Percentiles rank a stretch among this genome's conserved stretches.
Conservation (phyloP, 495 filamentous ascomycete species). For the Halenospora varia region DNA sequence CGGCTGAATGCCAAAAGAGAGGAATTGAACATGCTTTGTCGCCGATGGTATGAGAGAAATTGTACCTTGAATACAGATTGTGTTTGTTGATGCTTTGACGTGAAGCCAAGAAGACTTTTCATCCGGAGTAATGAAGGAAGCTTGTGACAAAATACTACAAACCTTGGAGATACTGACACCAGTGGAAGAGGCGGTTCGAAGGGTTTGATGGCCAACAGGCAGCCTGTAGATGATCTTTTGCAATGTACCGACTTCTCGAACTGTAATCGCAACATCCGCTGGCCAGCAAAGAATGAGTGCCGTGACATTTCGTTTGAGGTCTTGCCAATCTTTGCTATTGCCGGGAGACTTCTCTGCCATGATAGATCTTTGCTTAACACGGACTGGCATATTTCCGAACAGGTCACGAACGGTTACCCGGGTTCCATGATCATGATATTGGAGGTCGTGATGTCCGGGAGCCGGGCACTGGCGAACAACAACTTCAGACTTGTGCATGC, state of each 20-base stretch:
- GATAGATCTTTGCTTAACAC: slow-evolving; percentile 75
- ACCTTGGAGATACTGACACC: slow-evolving; percentile 32
- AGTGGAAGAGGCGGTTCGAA: background rate
- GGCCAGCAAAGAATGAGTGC: slow-evolving; percentile 66
- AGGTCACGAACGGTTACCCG: slow-evolving; percentile 77
- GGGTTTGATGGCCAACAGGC: background rate
- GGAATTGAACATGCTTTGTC: slow-evolving; percentile 71
- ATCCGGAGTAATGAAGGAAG: slow-evolving; percentile 50
- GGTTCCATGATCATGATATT: slow-evolving; percentile 64
- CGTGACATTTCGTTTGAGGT: slow-evolving; percentile 53
- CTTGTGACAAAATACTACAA: slow-evolving; percentile 58
- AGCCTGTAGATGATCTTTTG: slow-evolving; percentile 12
- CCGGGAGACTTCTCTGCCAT: slow-evolving; percentile 35
- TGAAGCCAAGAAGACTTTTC: slow-evolving; percentile 58
- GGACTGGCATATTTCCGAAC: slow-evolving; percentile 94
- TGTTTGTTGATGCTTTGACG: slow-evolving; percentile 57
- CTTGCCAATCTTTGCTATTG: slow-evolving; percentile 57
- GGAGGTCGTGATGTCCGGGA: slow-evolving; percentile 53
- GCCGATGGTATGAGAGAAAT: slow-evolving; percentile 68
- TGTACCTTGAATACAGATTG: slow-evolving; percentile 58
- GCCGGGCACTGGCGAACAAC: slow-evolving; percentile 67
- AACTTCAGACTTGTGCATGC: slow-evolving; percentile 65
- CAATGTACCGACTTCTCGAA: slow-evolving; percentile 35
- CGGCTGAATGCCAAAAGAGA: slow-evolving; percentile 67
- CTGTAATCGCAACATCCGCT: slow-evolving; percentile 35